Percentiles rank a stretch among this genome's conserved stretches.
Evolutionary conservation across 2,329 filamentous ascomycete genomes (phyloP).

Genomic region (Cadophora malorum): DNA sequence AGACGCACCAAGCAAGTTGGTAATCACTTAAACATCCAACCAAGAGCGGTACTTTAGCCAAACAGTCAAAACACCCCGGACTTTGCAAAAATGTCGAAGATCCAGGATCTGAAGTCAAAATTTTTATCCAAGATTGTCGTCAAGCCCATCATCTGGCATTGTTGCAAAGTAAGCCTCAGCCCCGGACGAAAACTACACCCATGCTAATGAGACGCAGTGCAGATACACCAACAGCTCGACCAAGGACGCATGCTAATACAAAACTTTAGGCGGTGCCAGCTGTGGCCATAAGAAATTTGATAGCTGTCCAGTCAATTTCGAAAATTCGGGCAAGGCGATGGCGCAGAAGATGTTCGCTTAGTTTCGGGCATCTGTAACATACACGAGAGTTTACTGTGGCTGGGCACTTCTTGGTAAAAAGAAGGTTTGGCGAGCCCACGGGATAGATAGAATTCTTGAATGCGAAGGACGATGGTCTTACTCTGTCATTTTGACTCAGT

Average conservation of each 20-base stretch:
- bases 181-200: not conserved
- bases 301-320: not conserved
- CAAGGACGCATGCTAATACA: not conserved
- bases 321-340: not conserved
- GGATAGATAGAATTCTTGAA: not conserved
- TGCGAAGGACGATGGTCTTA: not conserved
- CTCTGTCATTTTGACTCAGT: slow-evolving; percentile 7
- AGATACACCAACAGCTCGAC: not conserved
- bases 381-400: not conserved
- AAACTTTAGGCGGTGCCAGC: not conserved
- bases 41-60: too few species aligned
- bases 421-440: not conserved
- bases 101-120: not conserved
- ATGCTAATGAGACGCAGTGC: not conserved
- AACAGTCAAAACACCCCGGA: too few species aligned
- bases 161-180: not conserved
- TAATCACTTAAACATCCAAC: too few species aligned
- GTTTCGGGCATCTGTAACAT: not conserved
- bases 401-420: not conserved
- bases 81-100: not conserved
- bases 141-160: not conserved
- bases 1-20: too few species aligned
- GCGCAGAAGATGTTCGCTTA: slow-evolving; percentile 4
- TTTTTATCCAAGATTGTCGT: not conserved
- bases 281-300: not conserved